A percentile compares a stretch with the other conserved stretches of the same genome.
Conservation (phyloP, 2,329 filamentous ascomycete genomes). For the Talaromyces piceae region DNA sequence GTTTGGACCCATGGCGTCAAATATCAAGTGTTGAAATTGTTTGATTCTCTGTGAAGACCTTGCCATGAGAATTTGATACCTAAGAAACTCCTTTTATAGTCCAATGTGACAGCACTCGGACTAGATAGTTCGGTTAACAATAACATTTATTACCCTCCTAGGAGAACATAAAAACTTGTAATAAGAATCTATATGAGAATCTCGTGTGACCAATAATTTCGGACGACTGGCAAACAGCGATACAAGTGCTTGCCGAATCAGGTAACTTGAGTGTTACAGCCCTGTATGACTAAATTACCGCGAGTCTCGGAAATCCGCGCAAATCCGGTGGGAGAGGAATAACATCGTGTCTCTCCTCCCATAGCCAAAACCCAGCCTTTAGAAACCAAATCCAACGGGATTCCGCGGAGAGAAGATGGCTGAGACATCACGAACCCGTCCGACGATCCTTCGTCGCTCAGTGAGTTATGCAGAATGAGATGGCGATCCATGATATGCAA, state of each 20-base stretch:
- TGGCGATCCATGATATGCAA: not conserved
- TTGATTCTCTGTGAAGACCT: not conserved
- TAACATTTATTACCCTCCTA: not conserved
- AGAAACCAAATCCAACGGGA: not conserved
- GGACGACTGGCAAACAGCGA: not conserved
- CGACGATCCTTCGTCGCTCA: not conserved
- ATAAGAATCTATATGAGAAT: not conserved
- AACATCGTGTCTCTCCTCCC: not conserved
- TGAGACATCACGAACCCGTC: not conserved
- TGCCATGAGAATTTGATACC: too few species aligned
- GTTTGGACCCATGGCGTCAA: not conserved
- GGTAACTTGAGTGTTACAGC: not conserved
- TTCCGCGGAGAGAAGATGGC: not conserved
- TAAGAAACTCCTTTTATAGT: not conserved
- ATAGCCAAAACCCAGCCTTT: not conserved
- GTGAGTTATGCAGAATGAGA: not conserved
- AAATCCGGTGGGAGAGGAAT: not conserved
- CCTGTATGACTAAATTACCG: not conserved
- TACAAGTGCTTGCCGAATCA: not conserved
- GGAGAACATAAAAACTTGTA: not conserved
- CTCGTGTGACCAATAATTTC: not conserved
- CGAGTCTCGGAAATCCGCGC: constrained; percentile 1
- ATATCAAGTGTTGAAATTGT: not conserved
- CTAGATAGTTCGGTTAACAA: not conserved
- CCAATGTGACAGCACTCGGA: not conserved